Evolutionary conservation across 2,329 filamentous ascomycete species (phyloP), one percentile per base, ranked within the genome.

Genomic region (Trichoderma semiorbis): DNA sequence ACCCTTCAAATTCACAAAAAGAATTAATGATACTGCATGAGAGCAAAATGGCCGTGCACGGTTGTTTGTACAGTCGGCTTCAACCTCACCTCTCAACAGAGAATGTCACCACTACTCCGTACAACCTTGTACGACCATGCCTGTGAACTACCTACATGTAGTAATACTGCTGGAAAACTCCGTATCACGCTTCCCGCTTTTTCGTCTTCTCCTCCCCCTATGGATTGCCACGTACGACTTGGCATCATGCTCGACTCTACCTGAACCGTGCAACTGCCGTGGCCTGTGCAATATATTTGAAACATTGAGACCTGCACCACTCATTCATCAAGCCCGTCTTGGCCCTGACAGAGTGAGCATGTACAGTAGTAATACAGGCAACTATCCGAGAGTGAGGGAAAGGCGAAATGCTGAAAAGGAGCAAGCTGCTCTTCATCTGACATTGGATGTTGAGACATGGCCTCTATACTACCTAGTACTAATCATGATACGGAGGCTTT

Each of bases 221-320:
- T 21, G 30, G 12, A 65, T 34, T 53, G 14, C 61, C 24, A 12
- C n/a, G 26, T 32, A 36, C 6, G 39, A 39, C 39, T 21, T 4
- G 34, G 63, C 50, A 53, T 34, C 12, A 53, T 14, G 14, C 10
- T 34, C 24, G 14, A 39, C 5, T 26, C 21, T 36, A 16, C 58
- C 10, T 28, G 36, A 18, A 50, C 32, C 64, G 63, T 65, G 50
- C 50, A 67, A 67, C 64, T 57, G 64, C 64, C 50, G 64, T 57
- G 26, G 21, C 63, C 6, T 66, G 63, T 39, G 63, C 18, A 36
- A 66, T 66, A 50, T 50, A 50, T 21, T 50, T 50, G 43, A 50
- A 50, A 50, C 43, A 21, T 50, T 21, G 43, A 50, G n/a, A 21
- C 43, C 43, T 50, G 43, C n/a, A 50, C 43, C 43, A 21, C n/a